These are phyloP conservation scores for Schwanniomyces sp. DNA, from an alignment of 805 yeast species.

Conservation along the genomic window DNA sequence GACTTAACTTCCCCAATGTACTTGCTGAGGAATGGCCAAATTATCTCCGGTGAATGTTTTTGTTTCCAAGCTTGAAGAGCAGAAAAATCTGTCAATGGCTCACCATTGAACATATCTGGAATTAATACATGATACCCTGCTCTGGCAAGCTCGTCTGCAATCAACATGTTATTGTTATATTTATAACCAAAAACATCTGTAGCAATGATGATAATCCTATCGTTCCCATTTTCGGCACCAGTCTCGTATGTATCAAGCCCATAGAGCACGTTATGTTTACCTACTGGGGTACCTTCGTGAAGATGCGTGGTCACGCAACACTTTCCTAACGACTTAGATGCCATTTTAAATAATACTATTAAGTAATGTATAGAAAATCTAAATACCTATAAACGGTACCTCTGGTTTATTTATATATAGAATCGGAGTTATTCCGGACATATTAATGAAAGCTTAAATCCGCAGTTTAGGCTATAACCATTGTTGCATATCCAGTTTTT, in stretches of 20 bases:
- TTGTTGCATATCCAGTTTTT: too few relatives aligned
- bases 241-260: constrained; percentile 29
- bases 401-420: neutral
- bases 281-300: constrained; percentile 30
- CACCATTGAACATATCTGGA: constrained; percentile 31
- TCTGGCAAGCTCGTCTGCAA: constrained; percentile 25
- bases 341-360: constrained; percentile 6
- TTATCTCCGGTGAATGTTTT: constrained; percentile 49
- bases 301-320: constrained; percentile 21
- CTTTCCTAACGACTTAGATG: constrained; percentile 11
- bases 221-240: constrained; percentile 19
- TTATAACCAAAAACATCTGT: constrained; percentile 31
- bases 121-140: constrained; percentile 20
- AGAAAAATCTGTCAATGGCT: constrained; percentile 13
- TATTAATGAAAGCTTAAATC: too few relatives aligned
- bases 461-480: too few relatives aligned
- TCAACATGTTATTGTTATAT: constrained; percentile 24
- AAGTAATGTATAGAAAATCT: too few relatives aligned
- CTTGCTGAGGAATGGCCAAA: constrained; percentile 47
- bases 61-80: constrained; percentile 47
- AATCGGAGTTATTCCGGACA: too few relatives aligned
- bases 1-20: constrained; percentile 46
- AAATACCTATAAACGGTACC: too few relatives aligned
- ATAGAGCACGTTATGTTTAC: constrained; percentile 15
- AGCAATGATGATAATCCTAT: constrained; percentile 22